phyloP scores from a whole-genome alignment of 352 stramenopile genomes.

The Globisporangium echinulatum region DNA sequence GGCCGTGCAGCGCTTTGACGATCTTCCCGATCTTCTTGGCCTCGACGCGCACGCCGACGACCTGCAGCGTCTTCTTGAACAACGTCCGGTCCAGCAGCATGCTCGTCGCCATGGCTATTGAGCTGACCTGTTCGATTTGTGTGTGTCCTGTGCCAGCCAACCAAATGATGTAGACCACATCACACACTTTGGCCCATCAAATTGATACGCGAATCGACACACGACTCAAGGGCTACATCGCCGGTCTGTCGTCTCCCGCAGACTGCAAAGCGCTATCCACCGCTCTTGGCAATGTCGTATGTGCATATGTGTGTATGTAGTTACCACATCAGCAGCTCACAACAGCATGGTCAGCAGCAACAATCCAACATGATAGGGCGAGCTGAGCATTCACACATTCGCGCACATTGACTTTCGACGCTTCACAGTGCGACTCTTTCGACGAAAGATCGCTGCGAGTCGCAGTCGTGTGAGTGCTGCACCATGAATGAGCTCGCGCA shows the following conservation, averaged over 20 bases:
- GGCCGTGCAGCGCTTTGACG: slow-evolving; percentile 62
- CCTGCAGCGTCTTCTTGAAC: slow-evolving; percentile 64
- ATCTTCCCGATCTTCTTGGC: slow-evolving; percentile 76
- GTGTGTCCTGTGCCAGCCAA: not conserved
- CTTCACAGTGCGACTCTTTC: not conserved
- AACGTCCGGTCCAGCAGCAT: slow-evolving; percentile 56
- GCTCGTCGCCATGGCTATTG: slow-evolving; percentile 11
- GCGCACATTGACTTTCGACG: not conserved
- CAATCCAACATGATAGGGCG: no score
- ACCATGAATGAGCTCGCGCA: not conserved
- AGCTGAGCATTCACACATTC: no score
- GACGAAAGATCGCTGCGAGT: not conserved
- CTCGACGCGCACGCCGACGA: slow-evolving; percentile 69
- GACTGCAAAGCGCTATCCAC: no score
- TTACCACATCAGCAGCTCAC: no score
- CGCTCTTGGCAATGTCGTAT: no score
- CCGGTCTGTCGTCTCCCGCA: no score
- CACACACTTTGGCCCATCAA: no score
- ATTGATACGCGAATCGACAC: no score
- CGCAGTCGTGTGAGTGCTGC: no score
- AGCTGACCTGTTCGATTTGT: not conserved
- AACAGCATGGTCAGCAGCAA: no score
- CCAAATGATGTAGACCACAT: not conserved
- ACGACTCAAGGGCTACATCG: no score
- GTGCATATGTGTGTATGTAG: no score